Percentiles rank a stretch among this genome's conserved stretches.
Evolutionary conservation across 306 rosid genomes (phyloP).

Genomic region (Rosa persica): DNA sequence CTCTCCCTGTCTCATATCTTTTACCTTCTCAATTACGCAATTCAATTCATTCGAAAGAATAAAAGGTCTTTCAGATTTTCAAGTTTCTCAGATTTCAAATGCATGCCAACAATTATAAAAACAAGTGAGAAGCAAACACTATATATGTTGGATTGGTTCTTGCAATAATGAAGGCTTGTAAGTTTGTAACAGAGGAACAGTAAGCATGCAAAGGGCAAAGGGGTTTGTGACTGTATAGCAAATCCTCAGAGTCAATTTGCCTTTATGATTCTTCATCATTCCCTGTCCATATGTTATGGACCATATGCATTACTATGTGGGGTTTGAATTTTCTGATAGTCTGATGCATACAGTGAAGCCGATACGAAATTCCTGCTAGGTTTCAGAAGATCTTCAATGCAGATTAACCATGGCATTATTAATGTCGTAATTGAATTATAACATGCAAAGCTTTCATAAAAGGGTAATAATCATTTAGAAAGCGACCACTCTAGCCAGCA

Average conservation of each 20-base stretch:
- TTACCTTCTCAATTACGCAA: conserved; percentile 76
- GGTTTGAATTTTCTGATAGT: conserved; percentile 3
- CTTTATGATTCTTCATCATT: conserved; percentile 10
- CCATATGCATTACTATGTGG: conserved; percentile 4
- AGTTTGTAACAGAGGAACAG: background rate
- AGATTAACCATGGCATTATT: conserved; percentile 1
- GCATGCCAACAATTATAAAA: background rate
- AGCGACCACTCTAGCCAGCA: background rate
- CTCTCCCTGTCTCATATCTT: conserved; percentile 50
- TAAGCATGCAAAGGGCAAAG: background rate
- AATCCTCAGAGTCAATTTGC: conserved; percentile 1
- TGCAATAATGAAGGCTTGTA: background rate
- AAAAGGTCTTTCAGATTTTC: conserved; percentile 35
- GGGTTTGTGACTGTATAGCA: conserved; percentile 2
- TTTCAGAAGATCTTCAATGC: conserved; percentile 4
- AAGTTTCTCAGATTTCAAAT: conserved; percentile 23
- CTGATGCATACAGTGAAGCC: background rate
- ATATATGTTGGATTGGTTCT: background rate
- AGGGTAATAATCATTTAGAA: conserved; percentile 15
- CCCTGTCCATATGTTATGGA: background rate
- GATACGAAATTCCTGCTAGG: conserved; percentile 10
- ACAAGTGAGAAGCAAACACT: background rate
- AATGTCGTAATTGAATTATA: background rate
- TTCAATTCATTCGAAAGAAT: conserved; percentile 32
- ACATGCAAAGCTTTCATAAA: conserved; percentile 6